Evolutionary conservation across 768 basidiomycete species (phyloP).

Genomic region (Trametopsis cervina): DNA sequence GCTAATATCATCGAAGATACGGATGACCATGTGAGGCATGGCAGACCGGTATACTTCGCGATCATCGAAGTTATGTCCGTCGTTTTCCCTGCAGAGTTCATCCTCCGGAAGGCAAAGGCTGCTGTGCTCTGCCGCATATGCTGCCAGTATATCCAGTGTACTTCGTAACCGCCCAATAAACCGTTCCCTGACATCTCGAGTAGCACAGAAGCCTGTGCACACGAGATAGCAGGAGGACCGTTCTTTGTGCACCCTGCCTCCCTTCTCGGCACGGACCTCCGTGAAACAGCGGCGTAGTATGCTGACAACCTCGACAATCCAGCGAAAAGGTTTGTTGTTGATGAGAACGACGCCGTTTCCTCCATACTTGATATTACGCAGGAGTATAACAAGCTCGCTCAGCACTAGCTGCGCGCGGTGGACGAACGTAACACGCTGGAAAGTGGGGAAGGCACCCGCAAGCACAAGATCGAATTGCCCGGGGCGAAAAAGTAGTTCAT

Average conservation of each 20-base stretch:
- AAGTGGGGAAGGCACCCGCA: conserved; percentile 11
- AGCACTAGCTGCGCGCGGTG: conserved; percentile 1
- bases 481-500: background rate
- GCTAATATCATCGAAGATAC: background rate
- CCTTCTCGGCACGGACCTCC: conserved; percentile 2
- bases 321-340: conserved; percentile 8
- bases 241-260: background rate
- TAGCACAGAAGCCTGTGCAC: conserved; percentile 9
- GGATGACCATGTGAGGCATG: background rate
- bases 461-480: conserved; percentile 13
- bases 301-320: conserved; percentile 10
- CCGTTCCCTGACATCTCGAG: background rate
- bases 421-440: background rate
- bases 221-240: conserved; percentile 12
- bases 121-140: background rate
- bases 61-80: background rate
- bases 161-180: background rate
- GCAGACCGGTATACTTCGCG: background rate
- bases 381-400: conserved; percentile 7
- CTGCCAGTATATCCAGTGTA: conserved; percentile 1
- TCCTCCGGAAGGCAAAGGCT: background rate
- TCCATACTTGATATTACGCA: conserved; percentile 6
- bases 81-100: background rate
- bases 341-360: conserved; percentile 8
- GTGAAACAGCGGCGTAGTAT: conserved; percentile 10